These are phyloP conservation scores for Malania oleifera DNA, from an alignment of 164 flowering plant genomes.

Conservation along the genomic window DNA sequence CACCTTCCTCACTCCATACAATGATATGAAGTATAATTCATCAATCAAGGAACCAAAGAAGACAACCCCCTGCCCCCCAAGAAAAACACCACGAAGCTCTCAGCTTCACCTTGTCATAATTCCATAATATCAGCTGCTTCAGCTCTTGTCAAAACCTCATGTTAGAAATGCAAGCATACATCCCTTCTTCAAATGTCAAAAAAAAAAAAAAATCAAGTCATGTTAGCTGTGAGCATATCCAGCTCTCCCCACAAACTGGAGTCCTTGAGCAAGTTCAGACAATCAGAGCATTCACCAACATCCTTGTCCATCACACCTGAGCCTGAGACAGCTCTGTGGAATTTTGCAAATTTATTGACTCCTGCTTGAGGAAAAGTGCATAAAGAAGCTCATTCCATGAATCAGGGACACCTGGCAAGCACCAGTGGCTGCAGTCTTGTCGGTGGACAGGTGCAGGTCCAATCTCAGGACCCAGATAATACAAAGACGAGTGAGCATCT, in stretches of 20 bases:
- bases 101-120: too few relatives aligned
- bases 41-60: too few relatives aligned
- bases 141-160: too few relatives aligned
- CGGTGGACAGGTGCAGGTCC: slow-evolving; percentile 47
- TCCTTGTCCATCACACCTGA: slow-evolving; percentile 5
- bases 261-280: not conserved
- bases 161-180: too few relatives aligned
- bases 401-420: slow-evolving; percentile 83
- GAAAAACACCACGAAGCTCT: too few relatives aligned
- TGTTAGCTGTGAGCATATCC: not conserved
- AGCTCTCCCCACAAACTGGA: not conserved
- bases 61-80: too few relatives aligned
- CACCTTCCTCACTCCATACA: too few relatives aligned
- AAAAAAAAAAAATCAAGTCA: not conserved
- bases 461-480: slow-evolving; percentile 32
- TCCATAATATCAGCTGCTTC: too few relatives aligned
- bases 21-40: too few relatives aligned
- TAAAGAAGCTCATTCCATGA: slow-evolving; percentile 80
- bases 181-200: not conserved
- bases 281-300: not conserved
- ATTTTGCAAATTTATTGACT: slow-evolving; percentile 11
- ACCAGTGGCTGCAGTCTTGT: slow-evolving; percentile 91
- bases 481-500: slow-evolving; percentile 69
- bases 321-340: slow-evolving; percentile 13
- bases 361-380: slow-evolving; percentile 52